A percentile compares a stretch with the other conserved stretches of the same genome.
Evolutionary conservation across 371 early-diverging fungal species (phyloP).

Genomic region (Mucor sp.): DNA sequence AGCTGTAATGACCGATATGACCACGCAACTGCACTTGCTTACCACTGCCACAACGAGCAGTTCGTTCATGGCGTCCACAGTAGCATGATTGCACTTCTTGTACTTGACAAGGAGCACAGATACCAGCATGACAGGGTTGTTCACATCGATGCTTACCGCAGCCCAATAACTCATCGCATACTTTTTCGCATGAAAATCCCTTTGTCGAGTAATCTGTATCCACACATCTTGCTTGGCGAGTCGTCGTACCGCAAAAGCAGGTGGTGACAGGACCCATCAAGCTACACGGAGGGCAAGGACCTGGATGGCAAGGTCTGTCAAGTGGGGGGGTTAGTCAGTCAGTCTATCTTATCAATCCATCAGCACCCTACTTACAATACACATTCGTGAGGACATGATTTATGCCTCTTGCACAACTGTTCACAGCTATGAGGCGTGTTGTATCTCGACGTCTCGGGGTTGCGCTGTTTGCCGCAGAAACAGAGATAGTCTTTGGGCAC

Average conservation of each 20-base stretch:
- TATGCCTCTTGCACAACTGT: slow-evolving; percentile 67
- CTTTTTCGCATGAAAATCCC: slow-evolving; percentile 66
- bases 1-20: slow-evolving; percentile 62
- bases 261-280: slow-evolving; percentile 70
- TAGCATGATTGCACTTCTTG: slow-evolving; percentile 65
- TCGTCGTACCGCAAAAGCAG: slow-evolving; percentile 84
- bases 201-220: slow-evolving; percentile 65
- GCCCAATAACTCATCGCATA: slow-evolving; percentile 71
- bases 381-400: slow-evolving; percentile 72
- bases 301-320: slow-evolving; percentile 86
- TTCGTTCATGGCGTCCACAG: slow-evolving; percentile 68
- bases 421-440: slow-evolving; percentile 87
- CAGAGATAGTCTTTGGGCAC: slow-evolving; percentile 78
- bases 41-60: slow-evolving; percentile 64
- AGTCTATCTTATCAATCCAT: neutral
- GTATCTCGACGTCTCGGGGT: slow-evolving; percentile 68
- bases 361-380: slow-evolving; percentile 46
- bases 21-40: slow-evolving; percentile 32
- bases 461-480: slow-evolving; percentile 84
- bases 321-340: neutral
- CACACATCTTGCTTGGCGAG: slow-evolving; percentile 66
- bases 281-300: slow-evolving; percentile 92
- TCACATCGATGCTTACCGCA: slow-evolving; percentile 74
- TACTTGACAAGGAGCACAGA: slow-evolving; percentile 67
- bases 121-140: slow-evolving; percentile 67